These are phyloP conservation scores for Alternaria gansuensis DNA, from an alignment of 2,329 filamentous ascomycete genomes.

Conservation along the genomic window DNA sequence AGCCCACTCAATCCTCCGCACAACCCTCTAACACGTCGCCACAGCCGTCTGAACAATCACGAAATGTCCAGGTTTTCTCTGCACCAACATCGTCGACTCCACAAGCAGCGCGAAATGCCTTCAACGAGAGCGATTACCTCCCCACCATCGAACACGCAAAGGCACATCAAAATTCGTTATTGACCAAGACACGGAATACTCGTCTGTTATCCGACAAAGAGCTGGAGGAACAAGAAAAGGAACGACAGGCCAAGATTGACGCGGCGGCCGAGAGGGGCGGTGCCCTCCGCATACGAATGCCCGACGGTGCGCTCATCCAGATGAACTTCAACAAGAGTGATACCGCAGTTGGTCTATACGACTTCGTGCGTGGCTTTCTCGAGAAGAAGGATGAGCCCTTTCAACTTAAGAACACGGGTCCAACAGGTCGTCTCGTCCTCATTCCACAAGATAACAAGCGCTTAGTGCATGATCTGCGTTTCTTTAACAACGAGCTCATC, in stretches of 20 bases:
- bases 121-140: conserved; percentile 78
- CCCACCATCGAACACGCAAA: conserved; percentile 80
- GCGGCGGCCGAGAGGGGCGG: conserved; percentile 69
- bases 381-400: conserved; percentile 72
- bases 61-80: conserved; percentile 75
- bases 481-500: conserved; percentile 75
- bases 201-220: conserved; percentile 85
- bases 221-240: conserved; percentile 72
- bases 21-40: conserved; percentile 17
- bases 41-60: conserved; percentile 28
- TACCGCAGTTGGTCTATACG: conserved; percentile 76
- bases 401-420: conserved; percentile 71
- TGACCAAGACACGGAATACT: conserved; percentile 71
- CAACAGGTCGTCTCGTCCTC: conserved; percentile 59
- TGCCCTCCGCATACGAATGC: conserved; percentile 82
- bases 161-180: conserved; percentile 74
- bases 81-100: conserved; percentile 79
- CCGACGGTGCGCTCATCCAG: conserved; percentile 81
- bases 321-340: conserved; percentile 74
- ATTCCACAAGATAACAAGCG: conserved; percentile 59
- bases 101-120: conserved; percentile 72
- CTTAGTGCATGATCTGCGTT: conserved; percentile 76
- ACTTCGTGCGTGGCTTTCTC: conserved; percentile 77
- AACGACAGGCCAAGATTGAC: conserved; percentile 71
- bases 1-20: conserved; percentile 9